These are phyloP conservation scores for Hydrangea macrophylla DNA, from an alignment of 148 eudicot genomes.

Conservation along the genomic window DNA sequence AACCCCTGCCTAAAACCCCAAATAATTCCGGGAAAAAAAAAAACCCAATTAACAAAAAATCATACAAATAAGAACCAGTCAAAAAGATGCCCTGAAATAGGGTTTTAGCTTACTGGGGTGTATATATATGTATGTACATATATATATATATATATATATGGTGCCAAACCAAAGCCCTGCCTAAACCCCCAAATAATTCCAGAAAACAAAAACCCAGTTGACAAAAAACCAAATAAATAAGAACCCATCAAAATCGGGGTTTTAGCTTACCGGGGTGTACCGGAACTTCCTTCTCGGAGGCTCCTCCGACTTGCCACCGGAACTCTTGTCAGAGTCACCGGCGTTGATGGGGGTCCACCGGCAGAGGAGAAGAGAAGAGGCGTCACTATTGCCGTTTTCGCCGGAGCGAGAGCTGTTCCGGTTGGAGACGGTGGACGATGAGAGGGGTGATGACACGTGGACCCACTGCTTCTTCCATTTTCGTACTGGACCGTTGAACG, in stretches of 20 bases:
- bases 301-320: conserved; percentile 21
- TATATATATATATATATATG: no score
- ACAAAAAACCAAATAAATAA: background rate
- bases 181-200: background rate
- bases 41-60: no score
- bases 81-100: no score
- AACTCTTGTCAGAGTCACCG: conserved; percentile 5
- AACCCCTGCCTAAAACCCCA: no score
- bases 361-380: conserved; percentile 37
- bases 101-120: no score
- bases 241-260: background rate
- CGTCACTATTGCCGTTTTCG: conserved; percentile 10
- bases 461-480: conserved; percentile 60
- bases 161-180: background rate
- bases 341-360: conserved; percentile 65
- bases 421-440: conserved; percentile 19
- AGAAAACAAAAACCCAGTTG: background rate
- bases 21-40: no score
- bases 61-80: no score
- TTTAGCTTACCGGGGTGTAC: conserved; percentile 47
- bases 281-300: conserved; percentile 54
- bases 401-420: conserved; percentile 22
- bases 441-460: conserved; percentile 32
- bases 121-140: no score
- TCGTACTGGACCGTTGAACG: conserved; percentile 61